Percentiles rank a stretch among this genome's conserved stretches.
Evolutionary conservation across 345 rosid genomes (phyloP).

Genomic region (Euphorbia lathyris): DNA sequence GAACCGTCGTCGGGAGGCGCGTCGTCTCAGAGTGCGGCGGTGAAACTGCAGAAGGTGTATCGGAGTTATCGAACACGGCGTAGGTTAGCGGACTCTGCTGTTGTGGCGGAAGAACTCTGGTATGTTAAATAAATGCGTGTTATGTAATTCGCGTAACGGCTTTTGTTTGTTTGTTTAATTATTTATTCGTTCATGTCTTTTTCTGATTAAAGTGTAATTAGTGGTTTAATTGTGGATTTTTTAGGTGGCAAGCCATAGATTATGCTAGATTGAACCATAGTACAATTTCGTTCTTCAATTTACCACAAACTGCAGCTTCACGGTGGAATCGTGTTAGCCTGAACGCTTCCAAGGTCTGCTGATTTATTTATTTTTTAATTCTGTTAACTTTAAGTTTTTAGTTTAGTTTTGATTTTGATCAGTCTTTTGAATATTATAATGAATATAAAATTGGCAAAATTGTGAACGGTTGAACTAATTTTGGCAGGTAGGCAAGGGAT

Average conservation of each 20-base stretch:
- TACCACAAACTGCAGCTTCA: slow-evolving; percentile 67
- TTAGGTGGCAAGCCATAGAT: slow-evolving; percentile 89
- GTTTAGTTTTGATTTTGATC: not conserved
- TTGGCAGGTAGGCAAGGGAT: slow-evolving; percentile 61
- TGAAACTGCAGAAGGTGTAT: slow-evolving; percentile 79
- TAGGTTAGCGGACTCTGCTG: slow-evolving; percentile 77
- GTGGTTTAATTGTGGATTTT: slow-evolving; percentile 9
- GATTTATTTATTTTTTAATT: too few species aligned
- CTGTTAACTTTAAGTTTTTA: not conserved
- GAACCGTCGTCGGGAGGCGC: slow-evolving; percentile 17
- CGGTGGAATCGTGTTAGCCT: slow-evolving; percentile 70
- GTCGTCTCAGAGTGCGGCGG: slow-evolving; percentile 34
- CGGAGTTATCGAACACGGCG: slow-evolving; percentile 93
- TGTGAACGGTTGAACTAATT: not conserved
- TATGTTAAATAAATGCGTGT: slow-evolving; percentile 10
- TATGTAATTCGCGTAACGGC: not conserved
- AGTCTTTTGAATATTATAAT: not conserved
- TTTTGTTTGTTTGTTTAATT: too few species aligned
- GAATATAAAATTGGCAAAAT: not conserved
- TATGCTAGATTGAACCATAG: slow-evolving; percentile 69
- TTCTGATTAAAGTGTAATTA: slow-evolving; percentile 4
- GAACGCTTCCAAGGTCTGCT: slow-evolving; percentile 76
- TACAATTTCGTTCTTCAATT: slow-evolving; percentile 76
- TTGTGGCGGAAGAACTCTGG: slow-evolving; percentile 92
- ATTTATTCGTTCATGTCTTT: not conserved